Evolutionary conservation across 257 asterid genomes (phyloP).

Genomic region (Paraleonurus japonicus): DNA sequence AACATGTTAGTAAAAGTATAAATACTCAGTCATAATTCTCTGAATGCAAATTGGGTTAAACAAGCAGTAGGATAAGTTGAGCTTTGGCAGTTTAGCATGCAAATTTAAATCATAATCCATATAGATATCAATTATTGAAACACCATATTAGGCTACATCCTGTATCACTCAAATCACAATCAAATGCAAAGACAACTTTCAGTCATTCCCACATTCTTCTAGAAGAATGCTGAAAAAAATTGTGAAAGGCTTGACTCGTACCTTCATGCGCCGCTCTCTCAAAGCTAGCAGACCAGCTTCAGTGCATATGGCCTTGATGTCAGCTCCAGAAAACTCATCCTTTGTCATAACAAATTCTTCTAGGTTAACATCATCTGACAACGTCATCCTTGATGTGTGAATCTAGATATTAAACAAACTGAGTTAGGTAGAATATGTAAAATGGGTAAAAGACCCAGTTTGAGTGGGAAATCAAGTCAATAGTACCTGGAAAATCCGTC

Average conservation of each 20-base stretch:
- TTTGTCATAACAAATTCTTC: conserved; percentile 95
- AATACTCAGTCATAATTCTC: too few relatives aligned
- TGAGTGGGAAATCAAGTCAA: conserved; percentile 5
- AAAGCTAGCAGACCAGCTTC: conserved; percentile 94
- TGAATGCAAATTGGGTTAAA: too few relatives aligned
- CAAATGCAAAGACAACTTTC: not conserved
- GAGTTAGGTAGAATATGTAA: not conserved
- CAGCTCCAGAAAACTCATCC: conserved; percentile 95
- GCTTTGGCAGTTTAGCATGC: too few relatives aligned
- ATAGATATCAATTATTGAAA: not conserved
- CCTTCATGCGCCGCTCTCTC: conserved; percentile 97
- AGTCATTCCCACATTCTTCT: not conserved
- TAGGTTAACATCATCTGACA: conserved; percentile 87
- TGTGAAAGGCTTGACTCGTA: conserved; percentile 16
- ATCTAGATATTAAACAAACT: conserved; percentile 47
- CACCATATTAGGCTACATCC: not conserved
- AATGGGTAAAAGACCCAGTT: not conserved
- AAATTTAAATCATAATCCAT: not conserved
- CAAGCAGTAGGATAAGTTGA: too few relatives aligned
- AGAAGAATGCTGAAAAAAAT: not conserved
- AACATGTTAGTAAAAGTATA: not conserved
- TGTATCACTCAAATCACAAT: not conserved
- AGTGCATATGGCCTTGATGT: conserved; percentile 91
- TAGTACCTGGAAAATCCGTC: conserved; percentile 81
- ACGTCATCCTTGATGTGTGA: conserved; percentile 89